Conservation (phyloP, 345 rosid genomes). For the Xanthoceras sorbifolium region DNA sequence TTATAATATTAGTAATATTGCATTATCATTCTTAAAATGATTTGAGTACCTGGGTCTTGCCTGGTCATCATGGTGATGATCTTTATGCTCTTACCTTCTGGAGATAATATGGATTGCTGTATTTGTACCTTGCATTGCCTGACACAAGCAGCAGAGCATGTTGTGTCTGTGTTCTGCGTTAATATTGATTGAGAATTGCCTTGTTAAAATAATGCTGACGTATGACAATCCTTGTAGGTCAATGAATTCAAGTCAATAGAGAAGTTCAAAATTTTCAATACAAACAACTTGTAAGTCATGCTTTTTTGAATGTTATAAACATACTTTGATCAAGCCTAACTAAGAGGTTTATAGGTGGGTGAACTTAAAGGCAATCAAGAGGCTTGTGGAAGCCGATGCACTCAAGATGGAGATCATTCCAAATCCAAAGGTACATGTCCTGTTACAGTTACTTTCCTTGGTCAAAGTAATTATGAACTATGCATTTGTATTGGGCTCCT, state of each 20-base stretch:
- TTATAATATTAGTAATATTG: too few species aligned
- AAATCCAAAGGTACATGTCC: constrained; percentile 68
- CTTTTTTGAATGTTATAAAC: constrained; percentile 8
- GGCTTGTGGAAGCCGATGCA: constrained; percentile 90
- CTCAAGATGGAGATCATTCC: constrained; percentile 97
- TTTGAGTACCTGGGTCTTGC: not conserved
- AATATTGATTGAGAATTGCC: not conserved
- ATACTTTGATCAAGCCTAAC: constrained; percentile 26
- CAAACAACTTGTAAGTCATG: constrained; percentile 82
- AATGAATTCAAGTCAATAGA: constrained; percentile 96
- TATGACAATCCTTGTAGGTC: constrained; percentile 50
- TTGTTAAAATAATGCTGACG: constrained; percentile 5
- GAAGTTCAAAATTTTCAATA: constrained; percentile 98
- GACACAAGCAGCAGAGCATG: not conserved
- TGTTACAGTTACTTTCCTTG: not conserved
- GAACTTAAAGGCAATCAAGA: constrained; percentile 84
- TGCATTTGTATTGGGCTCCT: too few species aligned
- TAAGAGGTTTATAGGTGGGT: constrained; percentile 68
- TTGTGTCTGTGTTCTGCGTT: too few species aligned
- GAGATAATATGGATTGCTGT: not conserved
- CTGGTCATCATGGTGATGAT: not conserved
- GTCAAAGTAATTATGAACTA: too few species aligned
- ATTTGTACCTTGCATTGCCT: not conserved
- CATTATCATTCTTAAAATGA: not conserved
- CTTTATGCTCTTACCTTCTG: not conserved